Conservation (phyloP, 441 rosid genomes). For the Bruguiera hainesii region DNA sequence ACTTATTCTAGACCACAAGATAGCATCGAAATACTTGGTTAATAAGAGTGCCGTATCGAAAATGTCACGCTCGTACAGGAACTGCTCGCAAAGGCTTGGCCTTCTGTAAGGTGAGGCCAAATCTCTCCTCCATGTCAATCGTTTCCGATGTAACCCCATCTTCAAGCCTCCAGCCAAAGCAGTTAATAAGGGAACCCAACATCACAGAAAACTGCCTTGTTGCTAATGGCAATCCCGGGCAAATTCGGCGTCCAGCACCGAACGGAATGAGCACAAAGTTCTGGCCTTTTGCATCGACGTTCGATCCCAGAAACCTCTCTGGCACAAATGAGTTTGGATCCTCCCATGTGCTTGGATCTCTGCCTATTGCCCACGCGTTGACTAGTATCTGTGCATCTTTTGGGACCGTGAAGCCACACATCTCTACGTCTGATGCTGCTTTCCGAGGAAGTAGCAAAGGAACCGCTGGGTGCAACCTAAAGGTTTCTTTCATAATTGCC, state of each 20-base stretch:
- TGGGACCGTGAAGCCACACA: slow-evolving; percentile 25
- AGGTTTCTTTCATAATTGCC: slow-evolving; percentile 29
- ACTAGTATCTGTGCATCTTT: slow-evolving; percentile 28
- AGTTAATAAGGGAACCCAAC: slow-evolving; percentile 26
- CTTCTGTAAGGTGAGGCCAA: slow-evolving; percentile 24
- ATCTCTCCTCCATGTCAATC: slow-evolving; percentile 28
- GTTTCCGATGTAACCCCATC: slow-evolving; percentile 7
- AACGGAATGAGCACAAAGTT: slow-evolving; percentile 35
- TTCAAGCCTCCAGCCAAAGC: slow-evolving; percentile 34
- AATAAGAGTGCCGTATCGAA: too few species aligned
- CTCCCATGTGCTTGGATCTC: slow-evolving; percentile 33
- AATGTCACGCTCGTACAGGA: neutral
- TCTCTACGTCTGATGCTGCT: slow-evolving; percentile 22
- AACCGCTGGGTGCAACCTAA: slow-evolving; percentile 23
- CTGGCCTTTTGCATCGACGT: slow-evolving; percentile 26
- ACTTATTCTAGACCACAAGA: too few species aligned
- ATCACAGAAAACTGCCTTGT: slow-evolving; percentile 22
- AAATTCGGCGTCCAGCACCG: slow-evolving; percentile 36
- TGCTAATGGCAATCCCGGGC: slow-evolving; percentile 36
- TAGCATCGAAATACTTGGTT: too few species aligned
- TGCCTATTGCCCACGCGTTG: slow-evolving; percentile 34
- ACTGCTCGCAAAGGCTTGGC: slow-evolving; percentile 21
- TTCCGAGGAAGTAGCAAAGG: slow-evolving; percentile 26
- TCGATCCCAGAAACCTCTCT: slow-evolving; percentile 29
- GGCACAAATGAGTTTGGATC: slow-evolving; percentile 28